Evolutionary conservation across 805 yeast genomes (phyloP), one percentile per base, ranked within the genome.

Genomic region (Vanderwaltozyma tropicalis): DNA sequence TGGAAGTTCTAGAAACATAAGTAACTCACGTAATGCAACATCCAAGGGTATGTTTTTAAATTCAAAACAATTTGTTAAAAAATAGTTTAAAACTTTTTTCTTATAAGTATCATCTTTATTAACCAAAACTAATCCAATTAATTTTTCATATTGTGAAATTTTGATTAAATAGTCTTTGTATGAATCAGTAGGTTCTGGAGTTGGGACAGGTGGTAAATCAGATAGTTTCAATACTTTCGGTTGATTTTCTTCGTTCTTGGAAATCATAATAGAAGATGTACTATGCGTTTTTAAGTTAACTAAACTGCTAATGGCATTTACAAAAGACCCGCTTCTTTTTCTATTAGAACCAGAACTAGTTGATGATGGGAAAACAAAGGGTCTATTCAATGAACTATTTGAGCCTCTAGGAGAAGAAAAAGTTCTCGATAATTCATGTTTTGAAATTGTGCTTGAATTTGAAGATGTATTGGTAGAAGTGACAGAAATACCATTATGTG

Each of bases 41-140:
- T 82, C 92, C 14, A 82, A 48, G 0, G 92, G 82, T 43, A 72
- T 73, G 19, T 62, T 62, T 2, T 47, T 31, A 41, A 81, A 77
- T 37, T 72, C 64, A 47, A 77, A 76, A 33, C 55, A 61, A 13
- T 47, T 45, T 0, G 39, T 31, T n/a, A 66, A 42, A 35, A 48
- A 64, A 15, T 41, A 33, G 6, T 38, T 30, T 14, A 66, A 41
- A 40, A 65, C 61, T 1, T 42, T 39, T 3, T 43, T 41, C 34
- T 49, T 43, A 31, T 57, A 63, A 1, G 34, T 41, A 21, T 56
- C 54, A 15, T 55, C 51, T 13, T 49, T 51, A 8, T 43, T 42
- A 3, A 62, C 46, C 14, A 64, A 45, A n/a, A 63, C 49, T 0
- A 55, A 44, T 1, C 61, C 50, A 10, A 57, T 42, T 34, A 53